These are phyloP conservation scores for Sporothrix variecibatus DNA, from an alignment of 2,329 filamentous ascomycete genomes.

Conservation along the genomic window DNA sequence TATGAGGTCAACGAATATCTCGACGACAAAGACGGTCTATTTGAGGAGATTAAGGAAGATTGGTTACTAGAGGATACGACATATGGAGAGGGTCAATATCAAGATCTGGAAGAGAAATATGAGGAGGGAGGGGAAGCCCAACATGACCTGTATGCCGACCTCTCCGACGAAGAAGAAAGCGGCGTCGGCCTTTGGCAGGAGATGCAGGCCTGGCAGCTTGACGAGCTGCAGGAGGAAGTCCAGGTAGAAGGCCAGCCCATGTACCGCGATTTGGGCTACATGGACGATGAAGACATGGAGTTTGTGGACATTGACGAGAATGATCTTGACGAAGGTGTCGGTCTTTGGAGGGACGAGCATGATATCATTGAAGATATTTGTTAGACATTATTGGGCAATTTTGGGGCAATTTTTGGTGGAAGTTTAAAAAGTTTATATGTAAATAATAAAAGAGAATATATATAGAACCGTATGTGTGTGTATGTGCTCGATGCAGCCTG, in stretches of 20 bases:
- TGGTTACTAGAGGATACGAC: background rate
- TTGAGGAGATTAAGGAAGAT: background rate
- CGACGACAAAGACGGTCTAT: background rate
- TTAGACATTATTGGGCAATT: background rate
- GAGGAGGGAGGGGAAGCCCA: background rate
- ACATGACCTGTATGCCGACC: background rate
- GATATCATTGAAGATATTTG: background rate
- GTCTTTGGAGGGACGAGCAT: slow-evolving; percentile 16
- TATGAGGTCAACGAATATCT: background rate
- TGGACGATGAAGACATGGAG: background rate
- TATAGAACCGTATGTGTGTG: background rate
- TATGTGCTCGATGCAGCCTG: slow-evolving; percentile 29
- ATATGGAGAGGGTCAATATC: background rate
- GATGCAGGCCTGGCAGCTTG: slow-evolving; percentile 3
- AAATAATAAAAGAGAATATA: background rate
- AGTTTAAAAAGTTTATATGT: background rate
- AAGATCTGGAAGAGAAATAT: background rate
- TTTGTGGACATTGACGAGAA: slow-evolving; percentile 23
- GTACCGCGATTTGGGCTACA: background rate
- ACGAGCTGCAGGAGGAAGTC: background rate
- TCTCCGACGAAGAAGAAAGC: background rate
- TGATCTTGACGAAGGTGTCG: slow-evolving; percentile 12
- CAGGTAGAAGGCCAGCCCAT: background rate
- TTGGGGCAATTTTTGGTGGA: background rate
- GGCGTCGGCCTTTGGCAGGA: background rate